Evolutionary conservation across 257 asterid genomes (phyloP), one percentile per base, ranked within the genome.

Genomic region (Thymus mandschuricus): DNA sequence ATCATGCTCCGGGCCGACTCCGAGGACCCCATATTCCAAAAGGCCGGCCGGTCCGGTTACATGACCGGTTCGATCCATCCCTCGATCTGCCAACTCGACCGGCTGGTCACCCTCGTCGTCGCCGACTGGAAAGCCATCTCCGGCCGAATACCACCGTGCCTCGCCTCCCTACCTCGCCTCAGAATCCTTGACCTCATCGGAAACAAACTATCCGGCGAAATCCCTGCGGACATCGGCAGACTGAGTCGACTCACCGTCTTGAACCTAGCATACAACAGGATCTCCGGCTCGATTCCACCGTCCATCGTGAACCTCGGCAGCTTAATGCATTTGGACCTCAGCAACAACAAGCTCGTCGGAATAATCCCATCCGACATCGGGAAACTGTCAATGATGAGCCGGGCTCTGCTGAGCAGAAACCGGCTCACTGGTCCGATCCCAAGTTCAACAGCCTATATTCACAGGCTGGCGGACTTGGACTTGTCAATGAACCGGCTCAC

Each of bases 41-140:
- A 83, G 43, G 57, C 88, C 59, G 90, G 89, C 38, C 80, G 88
- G 64, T 60, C 96, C 9, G 97, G 97, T 34, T 86, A 81, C 87
- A 89, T 89, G 97, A 75, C 89, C 33, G 97, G 97, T 64, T 81
- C 89, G 0, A 68, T 92, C 45, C 75, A 92, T 27, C 66, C 85
- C 21, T 61, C 93, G 33, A 28, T 91, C 51, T 91, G 96, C 75
- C 82, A 79, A 5, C 93, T 91, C 76, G 90, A 85, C 60, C 69
- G 75, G 8, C 95, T 91, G 75, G 86, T 86, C 55, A 89, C 90
- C 49, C 84, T 91, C 72, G 68, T 92, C 43, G 62, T 92, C 12
- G 91, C 96, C 27, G 95, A 92, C 76, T 92, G 97, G 97, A 87
- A 87, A 57, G 86, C 68, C 46, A 69, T 92, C 68, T 78, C 97